A percentile compares a stretch with the other conserved stretches of the same genome.
Evolutionary conservation across 352 stramenopile genomes (phyloP).

Genomic region (Pythium dissimile): DNA sequence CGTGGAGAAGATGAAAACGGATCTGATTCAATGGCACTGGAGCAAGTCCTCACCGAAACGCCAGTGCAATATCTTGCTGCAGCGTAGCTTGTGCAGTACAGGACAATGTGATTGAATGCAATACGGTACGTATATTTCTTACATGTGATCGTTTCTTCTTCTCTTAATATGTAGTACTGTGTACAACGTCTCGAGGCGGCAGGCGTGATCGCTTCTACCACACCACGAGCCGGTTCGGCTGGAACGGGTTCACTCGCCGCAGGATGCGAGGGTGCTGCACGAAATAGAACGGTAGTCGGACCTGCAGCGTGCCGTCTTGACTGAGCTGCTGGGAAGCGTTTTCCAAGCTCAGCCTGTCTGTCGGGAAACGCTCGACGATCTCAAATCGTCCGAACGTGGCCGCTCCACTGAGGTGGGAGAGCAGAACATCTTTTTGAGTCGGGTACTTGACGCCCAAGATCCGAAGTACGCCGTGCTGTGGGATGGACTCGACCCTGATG

Average conservation of each 20-base stretch:
- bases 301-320: constrained; percentile 48
- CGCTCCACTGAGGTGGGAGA: constrained; percentile 46
- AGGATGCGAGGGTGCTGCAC: constrained; percentile 27
- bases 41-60: no score
- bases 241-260: constrained; percentile 33
- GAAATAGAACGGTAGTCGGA: constrained; percentile 51
- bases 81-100: no score
- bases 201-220: no score
- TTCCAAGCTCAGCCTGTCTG: constrained; percentile 42
- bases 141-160: no score
- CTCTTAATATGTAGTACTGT: no score
- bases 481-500: constrained; percentile 41
- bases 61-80: no score
- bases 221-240: constrained; percentile 12
- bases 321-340: constrained; percentile 46
- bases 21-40: no score
- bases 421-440: constrained; percentile 50
- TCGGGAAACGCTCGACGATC: constrained; percentile 50
- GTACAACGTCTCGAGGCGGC: no score
- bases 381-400: constrained; percentile 69
- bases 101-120: no score
- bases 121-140: no score
- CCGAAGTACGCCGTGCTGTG: constrained; percentile 34
- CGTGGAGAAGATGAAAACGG: not conserved
- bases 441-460: constrained; percentile 51